Evolutionary conservation across 257 asterid genomes (phyloP), one percentile per base, ranked within the genome.

Genomic region (Nicotiana obtusifolia): DNA sequence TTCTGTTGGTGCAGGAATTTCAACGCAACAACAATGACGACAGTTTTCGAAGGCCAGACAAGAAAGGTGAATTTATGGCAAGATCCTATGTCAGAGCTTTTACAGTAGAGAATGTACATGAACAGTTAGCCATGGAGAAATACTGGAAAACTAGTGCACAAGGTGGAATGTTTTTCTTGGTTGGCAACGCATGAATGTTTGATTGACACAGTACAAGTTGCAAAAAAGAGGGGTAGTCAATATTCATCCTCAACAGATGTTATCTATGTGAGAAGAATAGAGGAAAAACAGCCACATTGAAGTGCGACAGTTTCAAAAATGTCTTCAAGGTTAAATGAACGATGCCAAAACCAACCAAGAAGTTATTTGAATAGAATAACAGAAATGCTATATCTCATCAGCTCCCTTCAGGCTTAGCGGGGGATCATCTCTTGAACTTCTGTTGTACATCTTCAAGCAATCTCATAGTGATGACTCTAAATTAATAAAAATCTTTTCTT

Each of bases 311-410:
- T 75, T 75, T 26, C 62, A 24, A 20, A 75, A 49, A 49, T 49
- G 26, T 49, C 16, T 49, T 49, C 80, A 49, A 75, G 80, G 80
- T 75, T 49, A 75, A 75, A 75, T 49, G 80, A 15, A 26, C 62
- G 49, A 75, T 15, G 80, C 35, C 80, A 49, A 24, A 26, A 47
- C 19, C 16, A 35, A 49, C 62, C 62, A 49, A 71, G 60, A 19
- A 71, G 80, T 33, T 7, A 75, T 75, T 41, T 41, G 49, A 41
- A 8, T 41, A 41, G 49, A 41, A 41, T 41, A 41, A 41, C 49
- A 9, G 49, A 41, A 41, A 41, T 41, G 49, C 11, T 41, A 9
- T 2, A 7, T 41, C 47, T 7, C 47, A 41, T 41, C 49, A 41
- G 10, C 49, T 41, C 49, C 49, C 49, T 41, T 41, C 49, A 41